These are phyloP conservation scores for Fraxinus floribunda DNA, from an alignment of 305 asterid species.

Conservation along the genomic window DNA sequence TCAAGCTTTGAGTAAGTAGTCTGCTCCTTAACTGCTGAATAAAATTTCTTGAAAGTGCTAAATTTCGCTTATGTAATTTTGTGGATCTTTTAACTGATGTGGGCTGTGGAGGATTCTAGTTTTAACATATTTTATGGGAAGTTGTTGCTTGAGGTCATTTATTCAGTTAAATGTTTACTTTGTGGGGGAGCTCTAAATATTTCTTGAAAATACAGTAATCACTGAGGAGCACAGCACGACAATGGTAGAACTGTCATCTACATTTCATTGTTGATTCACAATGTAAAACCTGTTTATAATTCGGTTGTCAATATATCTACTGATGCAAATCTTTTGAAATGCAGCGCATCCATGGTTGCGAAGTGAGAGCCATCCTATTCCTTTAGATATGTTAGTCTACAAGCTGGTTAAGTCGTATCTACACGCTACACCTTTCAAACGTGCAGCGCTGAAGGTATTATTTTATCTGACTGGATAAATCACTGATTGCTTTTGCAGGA, in stretches of 20 bases:
- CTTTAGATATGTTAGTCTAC: constrained; percentile 76
- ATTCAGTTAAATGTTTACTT: background rate
- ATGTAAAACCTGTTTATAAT: background rate
- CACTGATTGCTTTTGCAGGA: background rate
- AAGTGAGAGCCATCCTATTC: constrained; percentile 81
- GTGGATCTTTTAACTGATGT: background rate
- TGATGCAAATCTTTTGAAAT: constrained; percentile 21
- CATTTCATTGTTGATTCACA: background rate
- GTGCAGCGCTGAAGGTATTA: constrained; percentile 85
- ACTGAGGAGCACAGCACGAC: background rate
- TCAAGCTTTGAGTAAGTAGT: constrained; percentile 87
- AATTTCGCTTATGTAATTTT: background rate
- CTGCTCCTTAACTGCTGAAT: background rate
- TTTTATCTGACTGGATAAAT: background rate
- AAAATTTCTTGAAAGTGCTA: background rate
- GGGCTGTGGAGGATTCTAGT: background rate
- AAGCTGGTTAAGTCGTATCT: constrained; percentile 77
- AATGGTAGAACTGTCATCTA: background rate
- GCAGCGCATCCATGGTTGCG: constrained; percentile 97
- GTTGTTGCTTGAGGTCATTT: background rate
- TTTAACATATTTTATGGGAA: background rate
- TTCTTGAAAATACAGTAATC: background rate
- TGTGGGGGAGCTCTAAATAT: background rate
- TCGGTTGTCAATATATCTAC: background rate
- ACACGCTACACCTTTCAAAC: constrained; percentile 82